A percentile compares a stretch with the other conserved stretches of the same genome.
These are phyloP conservation scores for Leersia perrieri DNA, from an alignment of 176 grass and related monocot genomes.

Conservation along the genomic window DNA sequence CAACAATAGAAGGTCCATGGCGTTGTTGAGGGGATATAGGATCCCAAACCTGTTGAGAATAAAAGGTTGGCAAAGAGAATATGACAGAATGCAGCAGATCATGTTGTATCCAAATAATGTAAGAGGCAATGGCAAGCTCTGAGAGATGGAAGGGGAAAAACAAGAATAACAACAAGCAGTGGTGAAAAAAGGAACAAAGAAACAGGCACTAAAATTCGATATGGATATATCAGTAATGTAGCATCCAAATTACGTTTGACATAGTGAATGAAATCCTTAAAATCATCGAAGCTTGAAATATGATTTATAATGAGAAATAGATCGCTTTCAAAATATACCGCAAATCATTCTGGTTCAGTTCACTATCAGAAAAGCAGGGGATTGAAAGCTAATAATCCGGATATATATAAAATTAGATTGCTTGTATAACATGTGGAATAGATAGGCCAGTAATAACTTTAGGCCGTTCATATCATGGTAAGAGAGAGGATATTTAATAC, in stretches of 20 bases:
- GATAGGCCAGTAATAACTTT: neutral
- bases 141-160: neutral
- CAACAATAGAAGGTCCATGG: slow-evolving; percentile 89
- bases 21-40: slow-evolving; percentile 97
- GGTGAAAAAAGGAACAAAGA: neutral
- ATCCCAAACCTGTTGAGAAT: slow-evolving; percentile 69
- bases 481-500: neutral
- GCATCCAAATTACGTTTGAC: neutral
- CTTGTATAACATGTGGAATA: neutral
- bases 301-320: neutral
- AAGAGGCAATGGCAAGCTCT: neutral
- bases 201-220: neutral
- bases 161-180: slow-evolving; percentile 4
- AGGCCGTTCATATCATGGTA: neutral
- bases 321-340: neutral
- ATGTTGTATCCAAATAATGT: slow-evolving; percentile 24
- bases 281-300: neutral
- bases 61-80: slow-evolving; percentile 31
- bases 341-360: neutral
- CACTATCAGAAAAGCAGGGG: neutral
- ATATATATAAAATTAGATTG: neutral
- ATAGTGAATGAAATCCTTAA: neutral
- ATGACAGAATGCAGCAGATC: neutral
- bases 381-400: neutral
- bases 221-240: neutral